phyloP scores from a whole-genome alignment of 192 early-diverging fungal species.

The Phlyctochytrium arcticum region DNA sequence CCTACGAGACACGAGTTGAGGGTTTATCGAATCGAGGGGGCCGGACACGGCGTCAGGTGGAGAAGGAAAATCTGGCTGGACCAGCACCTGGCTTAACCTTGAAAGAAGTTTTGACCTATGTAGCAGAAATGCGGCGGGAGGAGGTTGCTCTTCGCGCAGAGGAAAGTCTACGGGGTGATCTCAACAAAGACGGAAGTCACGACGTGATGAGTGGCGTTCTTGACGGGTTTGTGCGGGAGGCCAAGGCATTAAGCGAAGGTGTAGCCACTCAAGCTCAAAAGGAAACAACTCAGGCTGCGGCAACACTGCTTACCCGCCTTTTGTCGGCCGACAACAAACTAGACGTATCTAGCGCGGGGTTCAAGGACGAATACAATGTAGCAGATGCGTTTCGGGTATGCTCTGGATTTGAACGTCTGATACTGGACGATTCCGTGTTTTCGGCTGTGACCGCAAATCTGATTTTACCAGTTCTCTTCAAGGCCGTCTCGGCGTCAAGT shows the following conservation, averaged over 20 bases:
- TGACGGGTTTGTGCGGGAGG: not conserved
- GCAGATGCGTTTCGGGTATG: conserved; percentile 20
- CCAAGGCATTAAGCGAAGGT: no score
- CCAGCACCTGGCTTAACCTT: conserved; percentile 2
- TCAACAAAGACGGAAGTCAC: not conserved
- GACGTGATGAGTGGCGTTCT: conserved; percentile 1
- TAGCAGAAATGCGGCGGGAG: not conserved
- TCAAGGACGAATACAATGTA: no score
- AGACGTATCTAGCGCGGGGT: no score
- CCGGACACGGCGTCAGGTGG: not conserved
- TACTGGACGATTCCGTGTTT: no score
- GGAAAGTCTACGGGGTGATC: not conserved
- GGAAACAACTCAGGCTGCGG: no score
- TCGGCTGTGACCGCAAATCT: not conserved
- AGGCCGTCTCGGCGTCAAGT: no score
- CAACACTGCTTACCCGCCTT: no score
- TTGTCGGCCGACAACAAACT: no score
- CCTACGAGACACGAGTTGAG: not conserved
- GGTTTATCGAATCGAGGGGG: not conserved
- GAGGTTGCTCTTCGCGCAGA: not conserved
- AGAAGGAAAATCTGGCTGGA: not conserved
- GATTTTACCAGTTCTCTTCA: no score
- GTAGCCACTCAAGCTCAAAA: no score
- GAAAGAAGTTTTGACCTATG: not conserved
- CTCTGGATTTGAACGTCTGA: conserved; percentile 10